Evolutionary conservation across 164 flowering plant species (phyloP).

Genomic region (Vitis rupestris): DNA sequence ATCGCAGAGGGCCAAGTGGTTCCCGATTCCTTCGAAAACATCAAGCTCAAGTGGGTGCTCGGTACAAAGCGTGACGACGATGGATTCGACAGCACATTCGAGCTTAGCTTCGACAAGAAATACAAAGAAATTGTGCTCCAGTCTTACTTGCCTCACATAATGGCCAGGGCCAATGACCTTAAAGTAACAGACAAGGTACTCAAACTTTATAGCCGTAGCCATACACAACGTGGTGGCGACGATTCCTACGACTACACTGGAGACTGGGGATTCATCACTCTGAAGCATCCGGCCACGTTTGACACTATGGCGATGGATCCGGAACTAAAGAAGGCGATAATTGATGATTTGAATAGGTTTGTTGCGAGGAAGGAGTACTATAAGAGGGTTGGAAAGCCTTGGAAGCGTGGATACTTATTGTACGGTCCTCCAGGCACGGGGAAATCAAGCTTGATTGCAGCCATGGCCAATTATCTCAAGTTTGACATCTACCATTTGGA

Average conservation of each 20-base stretch:
- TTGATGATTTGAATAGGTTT: slow-evolving; percentile 52
- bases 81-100: background rate
- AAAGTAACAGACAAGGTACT: slow-evolving; percentile 27
- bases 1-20: background rate
- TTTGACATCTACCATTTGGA: slow-evolving; percentile 48
- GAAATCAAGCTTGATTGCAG: slow-evolving; percentile 52
- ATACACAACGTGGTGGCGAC: background rate
- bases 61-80: background rate
- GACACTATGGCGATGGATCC: slow-evolving; percentile 56
- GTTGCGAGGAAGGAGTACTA: slow-evolving; percentile 43
- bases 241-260: too few relatives aligned
- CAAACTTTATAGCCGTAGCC: slow-evolving; percentile 26
- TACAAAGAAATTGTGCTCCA: slow-evolving; percentile 4
- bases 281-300: slow-evolving; percentile 60
- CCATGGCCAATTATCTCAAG: slow-evolving; percentile 52
- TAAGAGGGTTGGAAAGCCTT: slow-evolving; percentile 44
- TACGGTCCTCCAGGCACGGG: slow-evolving; percentile 60
- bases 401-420: slow-evolving; percentile 55
- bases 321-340: slow-evolving; percentile 25
- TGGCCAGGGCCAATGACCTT: slow-evolving; percentile 23
- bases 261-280: slow-evolving; percentile 32
- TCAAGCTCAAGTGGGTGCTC: background rate
- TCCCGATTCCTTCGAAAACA: background rate
- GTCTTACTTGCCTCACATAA: slow-evolving; percentile 31
- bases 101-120: slow-evolving; percentile 4